These are phyloP conservation scores for Zygnema cylindricum DNA, from an alignment of 139 green algal species.

Conservation along the genomic window DNA sequence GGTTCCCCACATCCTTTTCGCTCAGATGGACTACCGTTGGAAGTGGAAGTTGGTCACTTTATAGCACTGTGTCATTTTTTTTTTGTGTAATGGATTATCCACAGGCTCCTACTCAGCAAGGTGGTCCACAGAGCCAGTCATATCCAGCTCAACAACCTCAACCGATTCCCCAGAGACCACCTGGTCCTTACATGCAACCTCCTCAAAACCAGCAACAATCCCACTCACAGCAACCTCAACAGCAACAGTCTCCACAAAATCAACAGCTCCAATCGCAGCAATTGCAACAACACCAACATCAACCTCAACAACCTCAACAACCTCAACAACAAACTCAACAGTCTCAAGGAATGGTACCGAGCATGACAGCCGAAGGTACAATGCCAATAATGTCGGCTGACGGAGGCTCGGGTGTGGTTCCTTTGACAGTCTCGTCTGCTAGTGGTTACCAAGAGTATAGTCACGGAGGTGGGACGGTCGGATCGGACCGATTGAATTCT, in stretches of 20 bases:
- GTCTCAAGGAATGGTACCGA: conserved; percentile 9
- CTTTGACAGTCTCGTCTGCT: neutral
- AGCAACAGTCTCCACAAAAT: conserved; percentile 37
- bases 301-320: conserved; percentile 47
- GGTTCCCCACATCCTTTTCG: too few relatives aligned
- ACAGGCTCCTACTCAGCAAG: conserved; percentile 40
- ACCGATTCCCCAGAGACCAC: conserved; percentile 16
- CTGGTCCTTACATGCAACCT: conserved; percentile 18
- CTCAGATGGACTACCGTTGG: too few relatives aligned
- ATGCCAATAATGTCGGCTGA: conserved; percentile 16
- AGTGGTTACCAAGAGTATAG: neutral
- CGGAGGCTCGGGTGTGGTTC: neutral
- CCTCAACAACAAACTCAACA: conserved; percentile 44
- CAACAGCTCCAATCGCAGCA: conserved; percentile 48
- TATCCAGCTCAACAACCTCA: conserved; percentile 15
- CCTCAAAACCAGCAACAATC: conserved; percentile 58
- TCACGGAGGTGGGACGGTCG: neutral
- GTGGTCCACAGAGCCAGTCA: conserved; percentile 29
- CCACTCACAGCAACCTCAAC: conserved; percentile 52
- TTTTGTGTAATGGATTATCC: too few relatives aligned
- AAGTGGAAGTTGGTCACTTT: too few relatives aligned
- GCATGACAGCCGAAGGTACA: neutral
- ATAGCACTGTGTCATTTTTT: too few relatives aligned
- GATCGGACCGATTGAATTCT: neutral
- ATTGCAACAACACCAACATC: conserved; percentile 44